Conservation (phyloP, 371 early-diverging fungal species). For the Mortierella sp. region DNA sequence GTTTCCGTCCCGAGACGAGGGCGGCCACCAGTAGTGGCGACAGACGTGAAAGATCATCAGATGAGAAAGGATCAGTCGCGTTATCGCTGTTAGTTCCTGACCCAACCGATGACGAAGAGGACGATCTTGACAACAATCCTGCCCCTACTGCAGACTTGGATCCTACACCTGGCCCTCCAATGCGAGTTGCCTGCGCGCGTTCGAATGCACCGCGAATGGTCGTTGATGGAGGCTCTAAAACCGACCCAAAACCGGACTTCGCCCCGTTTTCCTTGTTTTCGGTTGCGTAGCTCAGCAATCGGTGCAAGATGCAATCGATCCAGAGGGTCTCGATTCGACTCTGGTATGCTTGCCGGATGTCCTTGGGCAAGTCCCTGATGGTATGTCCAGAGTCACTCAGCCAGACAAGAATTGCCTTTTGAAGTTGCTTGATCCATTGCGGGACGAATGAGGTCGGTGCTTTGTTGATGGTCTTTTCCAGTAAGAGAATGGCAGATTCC, state of each 20-base stretch:
- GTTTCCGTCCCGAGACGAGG: conserved; percentile 27
- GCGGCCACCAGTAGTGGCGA: conserved; percentile 24
- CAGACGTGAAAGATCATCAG: conserved; percentile 13
- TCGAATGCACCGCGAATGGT: conserved; percentile 37
- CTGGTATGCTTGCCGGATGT: conserved; percentile 17
- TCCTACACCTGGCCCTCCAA: not conserved
- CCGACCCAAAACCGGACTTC: conserved; percentile 34
- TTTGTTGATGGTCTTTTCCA: conserved; percentile 46
- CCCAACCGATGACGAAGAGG: conserved; percentile 1
- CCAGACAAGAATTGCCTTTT: conserved; percentile 30
- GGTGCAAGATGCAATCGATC: conserved; percentile 27
- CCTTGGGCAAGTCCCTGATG: conserved; percentile 16
- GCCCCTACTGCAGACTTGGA: conserved; percentile 1
- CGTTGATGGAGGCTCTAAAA: conserved; percentile 19
- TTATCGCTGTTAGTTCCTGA: not conserved
- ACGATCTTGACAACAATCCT: conserved; percentile 3
- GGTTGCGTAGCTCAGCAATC: conserved; percentile 13
- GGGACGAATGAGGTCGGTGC: conserved; percentile 14
- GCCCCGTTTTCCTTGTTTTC: conserved; percentile 9
- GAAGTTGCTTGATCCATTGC: conserved; percentile 18
- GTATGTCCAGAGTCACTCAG: conserved; percentile 20
- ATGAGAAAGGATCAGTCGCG: not conserved
- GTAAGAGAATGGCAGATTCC: conserved; percentile 28
- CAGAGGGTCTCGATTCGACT: conserved; percentile 22
- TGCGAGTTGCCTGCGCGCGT: not conserved